Conservation (phyloP, 2,329 filamentous ascomycete species). For the Fusarium devonianum region DNA sequence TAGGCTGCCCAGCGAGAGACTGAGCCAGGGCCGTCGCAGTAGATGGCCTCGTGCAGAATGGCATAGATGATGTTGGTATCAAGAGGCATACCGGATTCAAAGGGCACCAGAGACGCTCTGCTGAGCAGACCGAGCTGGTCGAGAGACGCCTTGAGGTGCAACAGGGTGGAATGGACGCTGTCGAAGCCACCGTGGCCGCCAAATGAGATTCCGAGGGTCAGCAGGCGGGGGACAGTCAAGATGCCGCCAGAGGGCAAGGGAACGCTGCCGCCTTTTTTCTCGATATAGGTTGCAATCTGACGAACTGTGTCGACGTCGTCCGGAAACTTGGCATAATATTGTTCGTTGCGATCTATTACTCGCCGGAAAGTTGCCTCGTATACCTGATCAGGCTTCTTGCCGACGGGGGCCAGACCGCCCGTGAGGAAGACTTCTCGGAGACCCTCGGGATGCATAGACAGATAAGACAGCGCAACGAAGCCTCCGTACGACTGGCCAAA, state of each 20-base stretch:
- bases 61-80: conserved; percentile 85
- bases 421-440: conserved; percentile 84
- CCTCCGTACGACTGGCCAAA: conserved; percentile 94
- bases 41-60: conserved; percentile 86
- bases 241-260: conserved; percentile 74
- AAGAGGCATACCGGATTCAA: conserved; percentile 74
- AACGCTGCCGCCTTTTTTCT: conserved; percentile 61
- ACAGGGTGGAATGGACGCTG: conserved; percentile 74
- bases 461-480: conserved; percentile 83
- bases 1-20: conserved; percentile 79
- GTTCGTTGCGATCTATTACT: conserved; percentile 74
- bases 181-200: conserved; percentile 83
- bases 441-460: conserved; percentile 80
- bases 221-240: conserved; percentile 76
- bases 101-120: conserved; percentile 69
- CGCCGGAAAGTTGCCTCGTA: conserved; percentile 76
- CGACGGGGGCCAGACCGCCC: conserved; percentile 82
- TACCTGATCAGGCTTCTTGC: conserved; percentile 74
- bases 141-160: conserved; percentile 76
- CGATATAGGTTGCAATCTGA: conserved; percentile 70
- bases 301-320: conserved; percentile 76
- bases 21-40: conserved; percentile 72
- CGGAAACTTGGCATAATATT: conserved; percentile 86
- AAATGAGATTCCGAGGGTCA: conserved; percentile 79
- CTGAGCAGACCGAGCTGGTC: conserved; percentile 79